Base-by-base conservation (phyloP, 169 alveolate genomes). In the Plasmodium yoelii region DNA sequence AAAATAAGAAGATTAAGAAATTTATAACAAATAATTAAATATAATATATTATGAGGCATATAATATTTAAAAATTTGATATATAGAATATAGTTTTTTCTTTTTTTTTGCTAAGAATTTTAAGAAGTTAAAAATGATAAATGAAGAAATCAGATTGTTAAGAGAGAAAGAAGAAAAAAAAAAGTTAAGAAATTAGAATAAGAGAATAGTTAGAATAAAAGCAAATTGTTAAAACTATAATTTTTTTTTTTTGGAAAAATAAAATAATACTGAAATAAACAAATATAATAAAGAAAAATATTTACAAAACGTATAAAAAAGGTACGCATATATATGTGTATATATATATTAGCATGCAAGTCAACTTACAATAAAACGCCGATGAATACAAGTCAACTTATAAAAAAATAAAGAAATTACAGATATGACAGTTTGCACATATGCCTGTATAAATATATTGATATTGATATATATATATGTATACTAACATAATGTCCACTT, bases 261-360 rank as follows among this genome's bases (percentile, higher is more conserved):
- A 24, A 46, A 42, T n/a, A 46, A 42, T n/a, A 28, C n/a, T 34
- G 7, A 71, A n/a, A 59, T 51, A 68, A 39, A 68, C 61, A 68
- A 39, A 68, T 68, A 68, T 24, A 34, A 34, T 34, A 34, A 34
- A 34, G 42, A 34, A 34, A 34, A 34, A 34, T 34, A 34, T 34
- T 28, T 34, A 34, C 42, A 34, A 34, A 34, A 34, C 42, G 42
- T 4, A 34, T 53, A 26, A 55, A 51, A 5, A 24, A 22, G 65
- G 68, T 49, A 70, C 53, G 34, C 19, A 55, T 68, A 71, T 53
- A 71, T 71, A 71, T 51, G 56, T 7, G n/a, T 2, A 71, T 18
- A 68, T 19, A 68, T 55, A 68, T 68, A 67, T 15, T 15, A 68
- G 53, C 61, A 68, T 19, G 26, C 42, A 34, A 34, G 42, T 34